Evolutionary conservation across 805 yeast genomes (phyloP).

Genomic region (Lachancea dasiensis): DNA sequence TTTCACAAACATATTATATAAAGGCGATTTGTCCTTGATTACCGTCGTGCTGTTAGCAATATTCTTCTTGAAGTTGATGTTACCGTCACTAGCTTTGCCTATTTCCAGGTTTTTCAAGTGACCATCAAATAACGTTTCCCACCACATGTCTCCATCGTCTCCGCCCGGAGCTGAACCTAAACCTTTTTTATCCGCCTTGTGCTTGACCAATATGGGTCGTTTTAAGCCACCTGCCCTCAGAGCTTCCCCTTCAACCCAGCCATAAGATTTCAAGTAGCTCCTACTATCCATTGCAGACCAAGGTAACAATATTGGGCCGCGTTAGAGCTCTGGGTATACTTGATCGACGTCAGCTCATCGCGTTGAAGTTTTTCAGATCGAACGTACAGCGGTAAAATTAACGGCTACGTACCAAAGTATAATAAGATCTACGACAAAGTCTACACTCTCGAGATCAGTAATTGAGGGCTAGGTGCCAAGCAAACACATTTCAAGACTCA

Average conservation of each 20-base stretch:
- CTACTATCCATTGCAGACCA: conserved; percentile 58
- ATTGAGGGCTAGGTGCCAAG: too few species aligned
- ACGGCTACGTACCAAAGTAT: too few species aligned
- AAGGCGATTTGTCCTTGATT: conserved; percentile 55
- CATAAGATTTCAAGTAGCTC: conserved; percentile 66
- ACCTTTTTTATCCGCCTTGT: conserved; percentile 86
- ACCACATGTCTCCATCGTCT: conserved; percentile 85
- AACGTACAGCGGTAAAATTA: too few species aligned
- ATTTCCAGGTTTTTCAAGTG: conserved; percentile 77
- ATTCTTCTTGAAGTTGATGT: conserved; percentile 50
- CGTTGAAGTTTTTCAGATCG: conserved; percentile 6
- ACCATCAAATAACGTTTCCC: conserved; percentile 95
- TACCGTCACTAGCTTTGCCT: conserved; percentile 24
- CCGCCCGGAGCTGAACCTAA: conserved; percentile 65
- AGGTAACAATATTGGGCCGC: too few species aligned
- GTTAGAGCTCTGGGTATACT: too few species aligned
- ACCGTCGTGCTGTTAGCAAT: conserved; percentile 42
- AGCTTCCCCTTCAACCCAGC: conserved; percentile 93
- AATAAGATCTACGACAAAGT: too few species aligned
- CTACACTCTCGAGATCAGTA: too few species aligned
- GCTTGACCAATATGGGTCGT: conserved; percentile 83
- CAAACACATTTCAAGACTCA: too few species aligned
- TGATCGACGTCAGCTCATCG: too few species aligned
- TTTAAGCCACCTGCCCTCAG: conserved; percentile 70
- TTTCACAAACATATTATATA: conserved; percentile 78